Evolutionary conservation across 2,329 filamentous ascomycete species (phyloP).

Genomic region (Aureobasidium vineae): DNA sequence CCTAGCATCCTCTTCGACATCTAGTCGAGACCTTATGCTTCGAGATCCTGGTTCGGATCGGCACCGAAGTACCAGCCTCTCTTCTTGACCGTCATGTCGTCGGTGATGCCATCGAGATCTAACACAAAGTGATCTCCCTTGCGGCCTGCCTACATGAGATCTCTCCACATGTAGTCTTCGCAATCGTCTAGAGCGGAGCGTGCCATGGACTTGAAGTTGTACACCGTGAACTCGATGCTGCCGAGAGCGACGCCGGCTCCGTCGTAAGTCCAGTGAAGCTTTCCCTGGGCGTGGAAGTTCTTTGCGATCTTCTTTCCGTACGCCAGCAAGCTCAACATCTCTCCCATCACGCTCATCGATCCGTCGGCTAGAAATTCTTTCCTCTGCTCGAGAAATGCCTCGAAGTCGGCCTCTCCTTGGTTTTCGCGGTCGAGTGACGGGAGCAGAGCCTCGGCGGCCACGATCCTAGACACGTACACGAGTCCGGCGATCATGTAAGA

Average conservation of each 20-base stretch:
- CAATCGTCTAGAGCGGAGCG: neutral
- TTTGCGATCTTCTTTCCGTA: constrained; percentile 31
- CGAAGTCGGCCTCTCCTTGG: constrained; percentile 29
- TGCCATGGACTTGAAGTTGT: constrained; percentile 30
- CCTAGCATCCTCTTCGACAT: constrained; percentile 13
- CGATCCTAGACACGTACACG: constrained; percentile 25
- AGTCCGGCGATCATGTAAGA: constrained; percentile 2
- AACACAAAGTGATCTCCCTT: constrained; percentile 17
- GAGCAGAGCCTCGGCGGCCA: constrained; percentile 31
- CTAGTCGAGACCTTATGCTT: constrained; percentile 9
- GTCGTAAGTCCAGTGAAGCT: constrained; percentile 30
- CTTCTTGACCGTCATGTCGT: constrained; percentile 31
- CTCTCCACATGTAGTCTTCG: neutral
- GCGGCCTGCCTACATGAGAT: neutral
- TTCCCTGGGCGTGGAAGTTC: constrained; percentile 30
- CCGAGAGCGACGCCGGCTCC: constrained; percentile 29
- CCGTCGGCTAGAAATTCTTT: constrained; percentile 31
- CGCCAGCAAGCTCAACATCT: constrained; percentile 32
- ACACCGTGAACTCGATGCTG: constrained; percentile 29
- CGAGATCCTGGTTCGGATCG: neutral
- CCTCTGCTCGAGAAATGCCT: constrained; percentile 29
- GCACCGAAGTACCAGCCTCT: constrained; percentile 31
- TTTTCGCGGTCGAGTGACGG: constrained; percentile 27
- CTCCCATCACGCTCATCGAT: constrained; percentile 32
- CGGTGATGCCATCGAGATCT: constrained; percentile 28